Evolutionary conservation across 2,329 filamentous ascomycete species (phyloP).

Genomic region (Arthroderma sp.): DNA sequence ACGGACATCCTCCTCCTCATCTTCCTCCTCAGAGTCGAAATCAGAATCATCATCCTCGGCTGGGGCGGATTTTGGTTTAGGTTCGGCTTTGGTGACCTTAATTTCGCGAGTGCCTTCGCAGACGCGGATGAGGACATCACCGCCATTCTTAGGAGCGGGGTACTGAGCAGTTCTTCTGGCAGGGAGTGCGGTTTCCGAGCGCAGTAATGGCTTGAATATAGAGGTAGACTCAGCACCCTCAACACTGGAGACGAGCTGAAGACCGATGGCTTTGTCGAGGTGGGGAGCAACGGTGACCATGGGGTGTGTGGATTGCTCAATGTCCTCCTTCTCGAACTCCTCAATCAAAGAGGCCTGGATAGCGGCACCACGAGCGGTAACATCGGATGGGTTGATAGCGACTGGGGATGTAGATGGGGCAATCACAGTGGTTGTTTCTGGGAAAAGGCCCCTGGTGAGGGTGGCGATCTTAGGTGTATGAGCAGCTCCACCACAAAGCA

Average conservation of each 20-base stretch:
- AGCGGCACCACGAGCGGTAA: conserved; percentile 76
- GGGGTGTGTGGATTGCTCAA: conserved; percentile 90
- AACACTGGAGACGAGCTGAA: conserved; percentile 47
- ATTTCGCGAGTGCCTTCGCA: conserved; percentile 83
- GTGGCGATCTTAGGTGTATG: conserved; percentile 88
- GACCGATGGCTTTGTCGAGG: conserved; percentile 75
- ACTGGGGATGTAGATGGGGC: conserved; percentile 65
- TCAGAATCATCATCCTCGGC: conserved; percentile 46
- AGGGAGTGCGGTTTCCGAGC: conserved; percentile 77
- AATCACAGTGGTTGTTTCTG: conserved; percentile 61
- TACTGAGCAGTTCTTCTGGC: conserved; percentile 76
- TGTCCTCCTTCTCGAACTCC: conserved; percentile 86
- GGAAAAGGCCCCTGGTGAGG: conserved; percentile 69
- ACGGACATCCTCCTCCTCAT: conserved; percentile 71
- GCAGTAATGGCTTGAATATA: conserved; percentile 67
- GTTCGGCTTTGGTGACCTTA: conserved; percentile 80
- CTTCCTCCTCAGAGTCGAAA: conserved; percentile 49
- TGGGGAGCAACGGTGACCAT: conserved; percentile 91
- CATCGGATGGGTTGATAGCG: conserved; percentile 87
- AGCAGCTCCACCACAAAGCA: conserved; percentile 80
- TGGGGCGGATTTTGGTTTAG: conserved; percentile 50
- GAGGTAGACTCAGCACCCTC: conserved; percentile 43
- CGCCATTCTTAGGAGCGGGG: conserved; percentile 61
- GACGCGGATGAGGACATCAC: conserved; percentile 77
- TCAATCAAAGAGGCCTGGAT: conserved; percentile 90